Percentiles rank a stretch among this genome's conserved stretches.
Evolutionary conservation across 768 basidiomycete genomes (phyloP).

Genomic region (Tricholoma bakamatsutake): DNA sequence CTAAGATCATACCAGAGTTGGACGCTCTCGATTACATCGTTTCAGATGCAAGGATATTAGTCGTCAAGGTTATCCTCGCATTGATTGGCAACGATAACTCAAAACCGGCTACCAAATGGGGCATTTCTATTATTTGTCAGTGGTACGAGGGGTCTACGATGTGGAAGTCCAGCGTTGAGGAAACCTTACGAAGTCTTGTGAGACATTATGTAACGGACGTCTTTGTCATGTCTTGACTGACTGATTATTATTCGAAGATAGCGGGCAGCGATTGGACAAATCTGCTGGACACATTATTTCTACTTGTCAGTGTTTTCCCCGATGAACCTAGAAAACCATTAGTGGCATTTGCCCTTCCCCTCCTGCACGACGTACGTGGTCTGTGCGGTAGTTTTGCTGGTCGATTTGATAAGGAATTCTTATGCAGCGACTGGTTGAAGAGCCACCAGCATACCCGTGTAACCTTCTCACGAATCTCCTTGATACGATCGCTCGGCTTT

Average conservation of each 20-base stretch:
- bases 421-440: conserved; percentile 45
- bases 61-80: conserved; percentile 40
- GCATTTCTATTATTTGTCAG: conserved; percentile 21
- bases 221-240: conserved; percentile 1
- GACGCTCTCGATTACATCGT: conserved; percentile 28
- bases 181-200: conserved; percentile 36
- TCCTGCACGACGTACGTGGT: conserved; percentile 43
- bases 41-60: conserved; percentile 30
- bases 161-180: conserved; percentile 40
- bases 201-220: conserved; percentile 12
- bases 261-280: conserved; percentile 36
- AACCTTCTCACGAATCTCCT: conserved; percentile 46
- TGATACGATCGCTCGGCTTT: conserved; percentile 39
- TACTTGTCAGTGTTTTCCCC: conserved; percentile 38
- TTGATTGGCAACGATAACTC: conserved; percentile 24
- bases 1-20: conserved; percentile 44
- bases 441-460: conserved; percentile 46
- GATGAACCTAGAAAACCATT: conserved; percentile 40
- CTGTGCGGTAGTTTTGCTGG: neutral
- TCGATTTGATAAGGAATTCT: neutral
- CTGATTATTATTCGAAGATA: conserved; percentile 24
- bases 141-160: conserved; percentile 35
- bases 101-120: conserved; percentile 25
- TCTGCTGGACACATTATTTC: conserved; percentile 33
- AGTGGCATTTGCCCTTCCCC: conserved; percentile 35